Evolutionary conservation across 345 rosid genomes (phyloP), one percentile per base, ranked within the genome.

Genomic region (Tarenaya hassleriana): DNA sequence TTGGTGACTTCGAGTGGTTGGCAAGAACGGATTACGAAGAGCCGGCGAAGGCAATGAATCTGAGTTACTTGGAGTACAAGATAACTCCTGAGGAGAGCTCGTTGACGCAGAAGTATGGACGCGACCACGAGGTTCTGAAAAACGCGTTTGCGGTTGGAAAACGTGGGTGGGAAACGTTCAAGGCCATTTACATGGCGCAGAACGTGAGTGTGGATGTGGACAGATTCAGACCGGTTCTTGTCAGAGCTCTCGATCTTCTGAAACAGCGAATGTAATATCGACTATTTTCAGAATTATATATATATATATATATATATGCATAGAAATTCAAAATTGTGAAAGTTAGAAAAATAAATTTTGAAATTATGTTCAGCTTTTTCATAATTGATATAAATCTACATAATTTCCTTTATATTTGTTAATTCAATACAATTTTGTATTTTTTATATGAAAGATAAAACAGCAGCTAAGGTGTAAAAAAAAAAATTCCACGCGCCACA

Each of bases 141-240:
- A 67, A 79, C 47, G 84, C 98, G 1, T n/a, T 14, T 29, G 60
- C 68, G 20, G 52, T 77, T 19, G 50, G 42, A n/a, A 82, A 78
- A 61, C 69, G 68, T 56, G 80, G 84, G 1, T 91, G 95, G 98
- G 10, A 11, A 5, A 37, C 68, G 27, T 81, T 82, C 56, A 76
- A 66, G 63, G 66, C 80, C 3, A 62, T 72, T 11, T 87, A 91
- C 67, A 68, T 87, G 76, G 81, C 64, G 16, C 97, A 91, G 71
- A 77, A 82, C 55, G 92, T 91, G 19, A 68, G 67, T 19, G 56
- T 91, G 20, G 79, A 87, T 66, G 68, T 79, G 27, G 63, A 66
- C 49, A 75, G 88, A 72, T 84, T 84, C 50, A 81, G 69, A 41
- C 66, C 63, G 42, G 82, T 87, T 53, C 60, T 87, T 68, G 5